Percentiles rank a stretch among this genome's conserved stretches.
phyloP scores from a whole-genome alignment of 2,329 filamentous ascomycete genomes.

The Hypoxylon sp. region DNA sequence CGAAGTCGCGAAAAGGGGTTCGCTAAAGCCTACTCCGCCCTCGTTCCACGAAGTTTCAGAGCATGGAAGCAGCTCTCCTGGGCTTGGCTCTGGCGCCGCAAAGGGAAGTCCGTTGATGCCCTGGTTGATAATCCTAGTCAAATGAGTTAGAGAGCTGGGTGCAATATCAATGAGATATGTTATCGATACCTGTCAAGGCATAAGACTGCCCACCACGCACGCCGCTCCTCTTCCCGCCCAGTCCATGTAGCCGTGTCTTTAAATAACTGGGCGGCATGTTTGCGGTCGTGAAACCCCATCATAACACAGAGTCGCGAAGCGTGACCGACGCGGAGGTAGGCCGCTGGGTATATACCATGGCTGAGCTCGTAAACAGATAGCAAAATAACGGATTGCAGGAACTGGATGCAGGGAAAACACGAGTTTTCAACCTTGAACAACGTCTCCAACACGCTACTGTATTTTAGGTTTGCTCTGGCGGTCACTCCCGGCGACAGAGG shows the following conservation, averaged over 20 bases:
- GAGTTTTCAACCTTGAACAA: conserved; percentile 40
- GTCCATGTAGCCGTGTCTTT: conserved; percentile 46
- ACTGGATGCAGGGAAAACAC: conserved; percentile 42
- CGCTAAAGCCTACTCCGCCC: conserved; percentile 46
- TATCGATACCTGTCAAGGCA: conserved; percentile 51
- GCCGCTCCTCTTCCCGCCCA: conserved; percentile 50
- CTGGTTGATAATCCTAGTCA: conserved; percentile 41
- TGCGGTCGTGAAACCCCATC: conserved; percentile 46
- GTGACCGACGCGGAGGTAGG: conserved; percentile 48
- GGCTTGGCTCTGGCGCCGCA: conserved; percentile 44
- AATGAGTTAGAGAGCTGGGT: not conserved
- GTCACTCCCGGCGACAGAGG: conserved; percentile 7
- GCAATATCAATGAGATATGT: not conserved
- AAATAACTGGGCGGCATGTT: conserved; percentile 46
- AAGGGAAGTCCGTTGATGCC: conserved; percentile 43
- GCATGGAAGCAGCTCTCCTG: conserved; percentile 47
- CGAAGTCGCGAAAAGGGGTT: conserved; percentile 42
- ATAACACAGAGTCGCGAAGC: conserved; percentile 44
- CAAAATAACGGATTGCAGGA: conserved; percentile 48
- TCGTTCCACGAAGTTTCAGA: conserved; percentile 47
- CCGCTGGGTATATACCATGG: conserved; percentile 52
- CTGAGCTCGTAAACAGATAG: conserved; percentile 52
- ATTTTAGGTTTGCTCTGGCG: conserved; percentile 22
- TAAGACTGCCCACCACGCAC: conserved; percentile 52
- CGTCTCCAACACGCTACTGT: conserved; percentile 35